phyloP scores from a whole-genome alignment of 805 yeast species.

The Millerozyma miso region DNA sequence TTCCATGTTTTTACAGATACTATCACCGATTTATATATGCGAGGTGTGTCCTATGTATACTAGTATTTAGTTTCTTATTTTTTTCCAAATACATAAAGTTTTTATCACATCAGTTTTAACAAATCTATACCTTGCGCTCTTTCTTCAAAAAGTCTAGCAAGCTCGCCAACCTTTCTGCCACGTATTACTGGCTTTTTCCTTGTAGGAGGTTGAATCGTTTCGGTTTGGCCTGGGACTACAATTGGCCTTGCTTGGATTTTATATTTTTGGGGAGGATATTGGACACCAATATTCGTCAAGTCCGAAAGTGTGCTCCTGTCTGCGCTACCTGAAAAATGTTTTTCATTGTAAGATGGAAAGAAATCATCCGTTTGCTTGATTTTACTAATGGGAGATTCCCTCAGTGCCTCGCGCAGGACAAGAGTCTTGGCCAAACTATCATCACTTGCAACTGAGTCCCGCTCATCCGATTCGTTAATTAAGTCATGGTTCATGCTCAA shows the following conservation, averaged over 20 bases:
- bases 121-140: constrained; percentile 41
- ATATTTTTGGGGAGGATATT: constrained; percentile 37
- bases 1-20: too few relatives aligned
- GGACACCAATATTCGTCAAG: constrained; percentile 22
- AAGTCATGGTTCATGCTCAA: constrained; percentile 7
- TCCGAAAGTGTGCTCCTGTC: constrained; percentile 11
- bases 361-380: too few relatives aligned
- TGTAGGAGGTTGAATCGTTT: not conserved
- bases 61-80: constrained; percentile 7
- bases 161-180: constrained; percentile 56
- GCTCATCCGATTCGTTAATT: constrained; percentile 1
- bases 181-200: constrained; percentile 41
- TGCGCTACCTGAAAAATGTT: not conserved
- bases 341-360: not conserved
- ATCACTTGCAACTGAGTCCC: not conserved
- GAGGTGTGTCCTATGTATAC: not conserved
- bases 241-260: constrained; percentile 15
- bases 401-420: constrained; percentile 5
- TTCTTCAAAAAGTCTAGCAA: constrained; percentile 64
- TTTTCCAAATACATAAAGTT: constrained; percentile 1
- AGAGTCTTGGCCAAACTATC: constrained; percentile 3
- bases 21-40: too few relatives aligned
- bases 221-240: not conserved
- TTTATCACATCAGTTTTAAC: constrained; percentile 19
- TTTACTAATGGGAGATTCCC: not conserved